Evolutionary conservation across 495 filamentous ascomycete species (phyloP).

Genomic region (Paragyromitra xinjiangensis): DNA sequence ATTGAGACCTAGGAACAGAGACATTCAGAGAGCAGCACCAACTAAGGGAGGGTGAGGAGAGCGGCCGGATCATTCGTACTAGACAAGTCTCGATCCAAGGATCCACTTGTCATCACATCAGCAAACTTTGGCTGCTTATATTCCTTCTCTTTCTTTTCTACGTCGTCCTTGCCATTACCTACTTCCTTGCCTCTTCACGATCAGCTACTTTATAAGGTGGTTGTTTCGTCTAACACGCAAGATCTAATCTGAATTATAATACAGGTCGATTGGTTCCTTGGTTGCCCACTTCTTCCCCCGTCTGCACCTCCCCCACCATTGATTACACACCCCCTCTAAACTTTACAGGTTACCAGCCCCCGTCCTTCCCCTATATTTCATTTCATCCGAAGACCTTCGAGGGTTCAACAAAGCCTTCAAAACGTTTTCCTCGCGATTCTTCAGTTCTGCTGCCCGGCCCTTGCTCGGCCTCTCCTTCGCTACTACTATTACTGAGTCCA

Average conservation of each 20-base stretch:
- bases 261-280: constrained; percentile 9
- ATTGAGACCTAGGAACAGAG: not conserved
- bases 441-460: constrained; percentile 33
- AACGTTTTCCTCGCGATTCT: constrained; percentile 52
- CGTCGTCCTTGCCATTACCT: not conserved
- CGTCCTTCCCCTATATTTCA: constrained; percentile 2
- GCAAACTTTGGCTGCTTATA: constrained; percentile 33
- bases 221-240: not conserved
- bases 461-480: constrained; percentile 45
- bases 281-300: constrained; percentile 3
- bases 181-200: not conserved
- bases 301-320: constrained; percentile 27
- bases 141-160: constrained; percentile 1
- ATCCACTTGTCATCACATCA: constrained; percentile 50
- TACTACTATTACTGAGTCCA: constrained; percentile 13
- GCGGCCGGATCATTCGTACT: constrained; percentile 16
- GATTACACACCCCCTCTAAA: constrained; percentile 29
- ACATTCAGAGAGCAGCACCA: constrained; percentile 3
- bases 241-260: constrained; percentile 23
- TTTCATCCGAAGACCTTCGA: not conserved
- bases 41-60: constrained; percentile 7
- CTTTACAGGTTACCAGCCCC: not conserved
- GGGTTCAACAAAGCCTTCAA: constrained; percentile 15
- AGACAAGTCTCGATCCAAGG: constrained; percentile 45
- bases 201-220: not conserved